phyloP scores from a whole-genome alignment of 805 yeast species.

The Wilhelminamyces savonicus region DNA sequence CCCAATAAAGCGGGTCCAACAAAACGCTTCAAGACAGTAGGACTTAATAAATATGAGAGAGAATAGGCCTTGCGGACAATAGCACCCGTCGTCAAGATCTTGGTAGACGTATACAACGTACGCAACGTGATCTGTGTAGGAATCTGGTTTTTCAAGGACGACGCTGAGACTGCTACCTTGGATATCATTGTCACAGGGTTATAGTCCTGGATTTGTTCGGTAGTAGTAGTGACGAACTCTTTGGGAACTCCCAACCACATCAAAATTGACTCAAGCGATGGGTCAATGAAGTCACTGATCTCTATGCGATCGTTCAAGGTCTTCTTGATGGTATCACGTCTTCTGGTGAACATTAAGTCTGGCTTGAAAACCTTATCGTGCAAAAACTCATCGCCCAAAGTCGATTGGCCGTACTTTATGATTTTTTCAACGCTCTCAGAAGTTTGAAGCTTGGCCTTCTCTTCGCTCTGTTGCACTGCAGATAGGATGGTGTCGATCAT shows the following conservation, averaged over 20 bases:
- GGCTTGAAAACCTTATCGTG: slow-evolving; percentile 60
- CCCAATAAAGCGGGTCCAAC: slow-evolving; percentile 49
- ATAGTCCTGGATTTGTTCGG: slow-evolving; percentile 21
- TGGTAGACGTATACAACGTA: slow-evolving; percentile 34
- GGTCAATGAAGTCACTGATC: slow-evolving; percentile 73
- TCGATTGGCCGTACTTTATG: slow-evolving; percentile 52
- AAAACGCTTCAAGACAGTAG: slow-evolving; percentile 37
- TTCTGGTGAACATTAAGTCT: slow-evolving; percentile 77
- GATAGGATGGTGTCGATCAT: slow-evolving; percentile 62
- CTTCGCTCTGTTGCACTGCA: slow-evolving; percentile 61
- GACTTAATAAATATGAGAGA: slow-evolving; percentile 30
- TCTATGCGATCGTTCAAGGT: slow-evolving; percentile 56
- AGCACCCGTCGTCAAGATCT: slow-evolving; percentile 36
- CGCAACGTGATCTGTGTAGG: slow-evolving; percentile 36
- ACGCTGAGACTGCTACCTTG: slow-evolving; percentile 22
- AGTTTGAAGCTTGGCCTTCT: slow-evolving; percentile 59
- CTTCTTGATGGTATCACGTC: slow-evolving; percentile 54
- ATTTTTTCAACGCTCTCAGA: slow-evolving; percentile 55
- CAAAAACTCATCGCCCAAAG: slow-evolving; percentile 58
- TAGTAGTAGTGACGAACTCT: slow-evolving; percentile 19
- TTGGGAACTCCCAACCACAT: slow-evolving; percentile 36
- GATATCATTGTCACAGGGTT: slow-evolving; percentile 28
- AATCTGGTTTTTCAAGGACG: slow-evolving; percentile 22
- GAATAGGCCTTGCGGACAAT: slow-evolving; percentile 31
- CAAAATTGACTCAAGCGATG: slow-evolving; percentile 57